These are phyloP conservation scores for Hypoxylon sp. DNA, from an alignment of 2,329 filamentous ascomycete genomes.

Conservation along the genomic window DNA sequence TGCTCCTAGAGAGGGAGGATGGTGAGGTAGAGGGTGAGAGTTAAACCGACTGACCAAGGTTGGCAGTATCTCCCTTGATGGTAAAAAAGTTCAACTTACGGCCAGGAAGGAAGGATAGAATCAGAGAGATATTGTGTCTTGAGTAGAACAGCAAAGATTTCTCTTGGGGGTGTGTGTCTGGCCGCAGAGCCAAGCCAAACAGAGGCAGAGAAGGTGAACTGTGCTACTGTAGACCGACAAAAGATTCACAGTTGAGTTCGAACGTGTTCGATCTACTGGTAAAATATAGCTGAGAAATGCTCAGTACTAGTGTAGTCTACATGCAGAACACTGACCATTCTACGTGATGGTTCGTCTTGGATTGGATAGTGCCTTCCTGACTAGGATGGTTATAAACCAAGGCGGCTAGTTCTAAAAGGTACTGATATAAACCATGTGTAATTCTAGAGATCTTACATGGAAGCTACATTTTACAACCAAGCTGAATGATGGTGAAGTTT, in stretches of 20 bases:
- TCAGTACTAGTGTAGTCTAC: not conserved
- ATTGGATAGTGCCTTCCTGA: not conserved
- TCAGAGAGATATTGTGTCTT: not conserved
- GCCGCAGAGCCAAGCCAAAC: not conserved
- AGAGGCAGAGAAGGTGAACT: not conserved
- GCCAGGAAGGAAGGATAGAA: not conserved
- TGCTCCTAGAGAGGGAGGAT: not conserved
- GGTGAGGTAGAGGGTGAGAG: not conserved
- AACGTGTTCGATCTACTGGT: not conserved
- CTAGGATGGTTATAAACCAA: not conserved
- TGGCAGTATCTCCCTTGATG: not conserved
- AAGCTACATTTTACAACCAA: not conserved
- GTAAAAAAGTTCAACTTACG: not conserved
- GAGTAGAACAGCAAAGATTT: not conserved
- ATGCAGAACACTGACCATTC: not conserved
- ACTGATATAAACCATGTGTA: not conserved
- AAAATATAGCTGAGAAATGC: not conserved
- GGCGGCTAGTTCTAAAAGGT: not conserved
- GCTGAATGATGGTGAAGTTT: not conserved
- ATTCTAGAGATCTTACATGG: not conserved
- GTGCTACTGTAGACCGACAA: not conserved
- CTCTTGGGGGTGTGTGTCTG: not conserved
- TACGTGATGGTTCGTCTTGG: not conserved
- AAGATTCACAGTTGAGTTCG: not conserved
- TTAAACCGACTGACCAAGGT: not conserved